Evolutionary conservation across 805 yeast genomes (phyloP), one percentile per base, ranked within the genome.

Genomic region (Priceomyces medius): DNA sequence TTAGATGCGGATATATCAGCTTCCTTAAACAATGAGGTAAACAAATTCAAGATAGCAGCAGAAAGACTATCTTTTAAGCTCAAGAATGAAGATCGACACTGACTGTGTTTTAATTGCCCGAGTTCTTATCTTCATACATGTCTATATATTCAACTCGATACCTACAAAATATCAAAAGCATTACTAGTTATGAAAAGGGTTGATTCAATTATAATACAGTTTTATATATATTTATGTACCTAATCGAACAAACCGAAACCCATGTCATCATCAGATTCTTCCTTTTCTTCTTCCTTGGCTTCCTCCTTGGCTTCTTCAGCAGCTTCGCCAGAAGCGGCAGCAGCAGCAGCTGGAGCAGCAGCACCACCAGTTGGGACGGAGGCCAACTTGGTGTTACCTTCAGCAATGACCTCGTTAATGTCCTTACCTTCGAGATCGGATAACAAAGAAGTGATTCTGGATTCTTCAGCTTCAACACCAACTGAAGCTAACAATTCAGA

Each of bases 161-260:
- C n/a, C n/a, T n/a, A n/a, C n/a, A n/a, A n/a, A n/a, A n/a, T n/a
- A n/a, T n/a, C n/a, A 10, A 19, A 4, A 19, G 17, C 20, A 20
- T 31, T 18, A 28, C 20, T 37, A 13, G 18, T 8, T 16, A 38
- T 21, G 24, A 21, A 23, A 32, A 10, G 16, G 10, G 27, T 8
- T 12, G 26, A 23, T 23, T 31, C 28, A 21, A 28, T 38, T 38
- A 31, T 38, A 27, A 34, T 32, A 38, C 41, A 39, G 36, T 24
- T 32, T n/a, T 36, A 36, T 26, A 20, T 20, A 17, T 13, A 16
- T 33, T 18, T 33, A 38, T 38, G 35, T 33, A 31, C 41, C 51
- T 93, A 93, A 82, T 93, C 99, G 85, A 93, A 93, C 74, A 93
- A 86, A 81, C 96, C 96, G 83, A 85, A 81, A 62, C 95, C 96